Percentiles rank a stretch among this genome's conserved stretches.
Conservation (phyloP, 495 filamentous ascomycete genomes). For the Daldinia concentrica region DNA sequence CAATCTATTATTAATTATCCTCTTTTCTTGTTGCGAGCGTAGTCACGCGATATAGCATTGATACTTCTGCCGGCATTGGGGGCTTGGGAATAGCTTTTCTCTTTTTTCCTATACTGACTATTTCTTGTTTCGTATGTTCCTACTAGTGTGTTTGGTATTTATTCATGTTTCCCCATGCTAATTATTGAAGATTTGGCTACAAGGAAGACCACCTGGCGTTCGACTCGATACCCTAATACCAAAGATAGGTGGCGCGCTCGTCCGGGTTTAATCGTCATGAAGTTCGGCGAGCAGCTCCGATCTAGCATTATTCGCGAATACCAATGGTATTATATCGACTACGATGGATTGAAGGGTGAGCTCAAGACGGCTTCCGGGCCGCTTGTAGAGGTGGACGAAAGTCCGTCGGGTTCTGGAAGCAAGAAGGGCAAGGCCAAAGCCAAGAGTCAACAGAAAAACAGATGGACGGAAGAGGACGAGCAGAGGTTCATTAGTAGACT, state of each 20-base stretch:
- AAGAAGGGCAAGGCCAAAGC: constrained; percentile 61
- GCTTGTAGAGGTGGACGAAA: constrained; percentile 41
- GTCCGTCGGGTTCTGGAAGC: constrained; percentile 21
- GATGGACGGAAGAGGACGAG: constrained; percentile 95
- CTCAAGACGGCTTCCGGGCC: constrained; percentile 77
- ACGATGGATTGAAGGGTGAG: constrained; percentile 89
- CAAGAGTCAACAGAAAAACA: constrained; percentile 57
- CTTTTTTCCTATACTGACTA: constrained; percentile 16
- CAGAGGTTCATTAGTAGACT: constrained; percentile 84
- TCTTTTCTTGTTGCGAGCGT: constrained; percentile 1
- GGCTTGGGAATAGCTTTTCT: constrained; percentile 3
- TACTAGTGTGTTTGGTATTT: constrained; percentile 3
- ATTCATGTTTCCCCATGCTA: constrained; percentile 49
- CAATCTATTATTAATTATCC: constrained; percentile 15
- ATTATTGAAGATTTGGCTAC: constrained; percentile 61
- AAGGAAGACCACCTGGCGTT: constrained; percentile 46
- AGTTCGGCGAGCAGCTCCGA: constrained; percentile 96
- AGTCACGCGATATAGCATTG: constrained; percentile 10
- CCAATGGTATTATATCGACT: constrained; percentile 96
- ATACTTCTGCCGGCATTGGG: constrained; percentile 10
- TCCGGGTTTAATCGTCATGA: constrained; percentile 64
- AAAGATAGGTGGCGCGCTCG: constrained; percentile 44
- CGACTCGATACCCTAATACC: constrained; percentile 32
- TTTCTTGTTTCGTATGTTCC: constrained; percentile 22
- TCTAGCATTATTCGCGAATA: constrained; percentile 95